Conservation (phyloP, 2,329 filamentous ascomycete species). For the Colletotrichum truncatum region DNA sequence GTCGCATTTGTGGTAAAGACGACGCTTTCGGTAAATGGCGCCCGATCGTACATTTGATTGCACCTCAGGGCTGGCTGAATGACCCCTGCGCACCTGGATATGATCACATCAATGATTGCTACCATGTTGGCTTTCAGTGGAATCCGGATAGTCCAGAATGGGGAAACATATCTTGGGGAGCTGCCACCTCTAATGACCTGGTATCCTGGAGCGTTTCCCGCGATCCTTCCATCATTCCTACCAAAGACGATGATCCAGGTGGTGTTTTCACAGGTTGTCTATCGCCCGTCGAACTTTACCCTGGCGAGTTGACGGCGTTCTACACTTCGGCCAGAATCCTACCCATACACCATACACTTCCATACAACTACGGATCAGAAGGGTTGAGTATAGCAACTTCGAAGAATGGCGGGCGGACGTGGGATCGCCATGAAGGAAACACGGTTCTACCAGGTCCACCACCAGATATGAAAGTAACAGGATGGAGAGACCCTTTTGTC, state of each 20-base stretch:
- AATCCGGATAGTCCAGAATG: background rate
- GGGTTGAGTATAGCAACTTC: background rate
- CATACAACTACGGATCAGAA: background rate
- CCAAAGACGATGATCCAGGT: background rate
- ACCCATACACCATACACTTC: background rate
- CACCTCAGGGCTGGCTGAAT: background rate
- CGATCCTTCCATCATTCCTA: background rate
- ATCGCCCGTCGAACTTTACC: background rate
- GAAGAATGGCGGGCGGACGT: background rate
- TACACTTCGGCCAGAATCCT: background rate
- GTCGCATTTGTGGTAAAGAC: background rate
- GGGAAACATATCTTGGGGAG: background rate
- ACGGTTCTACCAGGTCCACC: background rate
- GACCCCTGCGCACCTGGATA: background rate
- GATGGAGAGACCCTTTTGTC: background rate
- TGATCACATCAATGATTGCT: background rate
- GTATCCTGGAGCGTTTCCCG: background rate
- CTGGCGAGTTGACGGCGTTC: background rate
- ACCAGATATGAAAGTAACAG: background rate
- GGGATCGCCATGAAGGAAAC: background rate
- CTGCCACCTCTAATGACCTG: background rate
- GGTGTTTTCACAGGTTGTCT: background rate
- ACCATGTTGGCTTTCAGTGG: background rate
- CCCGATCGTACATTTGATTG: background rate
- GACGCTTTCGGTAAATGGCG: background rate